These are phyloP conservation scores for Aspergillus sclerotiicarbonarius DNA, from an alignment of 495 filamentous ascomycete genomes.

Conservation along the genomic window DNA sequence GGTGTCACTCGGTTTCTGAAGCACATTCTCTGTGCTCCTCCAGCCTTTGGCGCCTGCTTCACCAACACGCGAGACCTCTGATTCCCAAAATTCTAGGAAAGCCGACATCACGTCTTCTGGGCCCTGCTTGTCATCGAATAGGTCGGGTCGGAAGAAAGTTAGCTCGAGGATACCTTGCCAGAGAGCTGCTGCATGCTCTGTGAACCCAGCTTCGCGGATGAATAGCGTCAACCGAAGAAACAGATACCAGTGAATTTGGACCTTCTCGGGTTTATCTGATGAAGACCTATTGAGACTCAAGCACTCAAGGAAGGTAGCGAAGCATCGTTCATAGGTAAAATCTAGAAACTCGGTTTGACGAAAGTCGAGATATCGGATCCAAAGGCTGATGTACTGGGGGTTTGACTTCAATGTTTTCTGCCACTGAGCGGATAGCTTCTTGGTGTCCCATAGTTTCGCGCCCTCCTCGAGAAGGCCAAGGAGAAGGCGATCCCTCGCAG, in stretches of 20 bases:
- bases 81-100: conserved; percentile 84
- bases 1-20: conserved; percentile 20
- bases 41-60: conserved; percentile 72
- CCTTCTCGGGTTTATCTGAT: conserved; percentile 22
- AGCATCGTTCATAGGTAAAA: conserved; percentile 68
- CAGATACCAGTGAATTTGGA: conserved; percentile 62
- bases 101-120: conserved; percentile 28
- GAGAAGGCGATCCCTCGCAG: conserved; percentile 54
- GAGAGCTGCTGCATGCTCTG: conserved; percentile 71
- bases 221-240: conserved; percentile 72
- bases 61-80: conserved; percentile 75
- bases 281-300: conserved; percentile 48
- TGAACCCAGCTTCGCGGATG: conserved; percentile 74
- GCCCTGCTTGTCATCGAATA: conserved; percentile 9
- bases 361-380: conserved; percentile 74
- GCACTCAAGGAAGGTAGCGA: conserved; percentile 54
- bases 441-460: conserved; percentile 65
- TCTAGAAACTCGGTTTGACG: conserved; percentile 63
- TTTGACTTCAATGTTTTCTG: conserved; percentile 55
- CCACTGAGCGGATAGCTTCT: conserved; percentile 64
- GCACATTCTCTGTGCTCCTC: conserved; percentile 32
- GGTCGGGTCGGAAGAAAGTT: conserved; percentile 55
- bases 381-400: conserved; percentile 59
- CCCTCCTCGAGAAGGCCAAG: conserved; percentile 71
- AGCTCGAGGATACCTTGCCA: conserved; percentile 86